These are phyloP conservation scores for Candida verbasci DNA, from an alignment of 805 yeast genomes.

Conservation along the genomic window DNA sequence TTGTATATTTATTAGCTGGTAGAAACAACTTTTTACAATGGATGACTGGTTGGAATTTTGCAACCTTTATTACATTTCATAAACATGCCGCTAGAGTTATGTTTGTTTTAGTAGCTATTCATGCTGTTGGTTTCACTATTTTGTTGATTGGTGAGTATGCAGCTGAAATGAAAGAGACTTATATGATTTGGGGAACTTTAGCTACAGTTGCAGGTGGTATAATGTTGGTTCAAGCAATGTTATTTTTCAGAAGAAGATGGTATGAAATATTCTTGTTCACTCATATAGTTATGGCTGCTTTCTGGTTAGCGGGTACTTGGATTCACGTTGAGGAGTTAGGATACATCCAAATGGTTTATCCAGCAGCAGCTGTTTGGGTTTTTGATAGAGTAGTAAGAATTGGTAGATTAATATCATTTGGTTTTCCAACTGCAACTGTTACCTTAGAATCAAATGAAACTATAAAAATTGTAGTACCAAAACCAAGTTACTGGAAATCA, in stretches of 20 bases:
- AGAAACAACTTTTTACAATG: conserved; percentile 58
- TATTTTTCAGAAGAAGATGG: conserved; percentile 32
- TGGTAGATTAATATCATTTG: conserved; percentile 27
- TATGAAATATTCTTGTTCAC: conserved; percentile 33
- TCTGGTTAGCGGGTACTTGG: conserved; percentile 44
- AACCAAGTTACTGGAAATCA: conserved; percentile 44
- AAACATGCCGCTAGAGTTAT: conserved; percentile 40
- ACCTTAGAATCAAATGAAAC: conserved; percentile 35
- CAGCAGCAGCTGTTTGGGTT: conserved; percentile 33
- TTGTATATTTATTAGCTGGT: conserved; percentile 54
- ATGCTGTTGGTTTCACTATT: conserved; percentile 25
- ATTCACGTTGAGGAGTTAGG: conserved; percentile 26
- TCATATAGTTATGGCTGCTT: conserved; percentile 36
- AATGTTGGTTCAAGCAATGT: conserved; percentile 28
- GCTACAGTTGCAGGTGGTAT: conserved; percentile 33
- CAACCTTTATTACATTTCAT: conserved; percentile 40
- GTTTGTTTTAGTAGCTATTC: conserved; percentile 24
- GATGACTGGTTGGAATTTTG: conserved; percentile 53
- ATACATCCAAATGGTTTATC: conserved; percentile 19
- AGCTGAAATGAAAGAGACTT: conserved; percentile 15
- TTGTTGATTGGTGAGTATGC: conserved; percentile 11
- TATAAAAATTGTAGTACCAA: conserved; percentile 39
- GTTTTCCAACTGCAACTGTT: conserved; percentile 30
- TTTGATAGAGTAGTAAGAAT: conserved; percentile 33
- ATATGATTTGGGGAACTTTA: conserved; percentile 24